Evolutionary conservation across 108 stramenopile genomes (phyloP).

Genomic region (Cyclotella choctawhatcheeana): DNA sequence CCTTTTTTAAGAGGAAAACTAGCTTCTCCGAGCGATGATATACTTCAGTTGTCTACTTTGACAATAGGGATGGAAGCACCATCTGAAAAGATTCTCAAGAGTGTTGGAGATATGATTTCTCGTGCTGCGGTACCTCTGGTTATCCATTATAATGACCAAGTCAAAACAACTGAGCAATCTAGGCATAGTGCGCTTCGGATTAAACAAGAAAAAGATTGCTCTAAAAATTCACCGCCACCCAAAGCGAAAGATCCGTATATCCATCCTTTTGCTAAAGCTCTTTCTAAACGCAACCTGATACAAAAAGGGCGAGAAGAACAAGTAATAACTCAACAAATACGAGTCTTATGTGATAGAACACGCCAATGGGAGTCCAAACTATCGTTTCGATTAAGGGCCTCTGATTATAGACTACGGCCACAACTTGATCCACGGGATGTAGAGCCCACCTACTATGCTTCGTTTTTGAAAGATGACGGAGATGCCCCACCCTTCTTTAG

Average conservation of each 20-base stretch:
- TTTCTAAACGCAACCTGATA: constrained; percentile 47
- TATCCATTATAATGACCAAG: constrained; percentile 39
- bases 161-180: not conserved
- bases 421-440: constrained; percentile 63
- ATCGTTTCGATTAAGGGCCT: constrained; percentile 55
- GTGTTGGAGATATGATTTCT: constrained; percentile 41
- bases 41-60: too few relatives aligned
- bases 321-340: constrained; percentile 52
- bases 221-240: not conserved
- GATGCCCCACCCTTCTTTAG: constrained; percentile 42
- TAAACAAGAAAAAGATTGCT: not conserved
- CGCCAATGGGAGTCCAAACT: constrained; percentile 77
- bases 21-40: not conserved
- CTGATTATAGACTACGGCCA: constrained; percentile 47
- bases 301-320: constrained; percentile 47
- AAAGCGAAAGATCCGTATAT: constrained; percentile 41
- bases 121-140: constrained; percentile 31
- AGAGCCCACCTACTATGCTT: constrained; percentile 56
- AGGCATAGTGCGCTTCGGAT: not conserved
- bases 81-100: constrained; percentile 41
- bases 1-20: constrained; percentile 47
- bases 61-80: constrained; percentile 41
- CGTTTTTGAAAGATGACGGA: constrained; percentile 40
- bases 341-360: constrained; percentile 65
- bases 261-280: constrained; percentile 69